These are phyloP conservation scores for Prunella vulgaris DNA, from an alignment of 257 asterid genomes.

Conservation along the genomic window DNA sequence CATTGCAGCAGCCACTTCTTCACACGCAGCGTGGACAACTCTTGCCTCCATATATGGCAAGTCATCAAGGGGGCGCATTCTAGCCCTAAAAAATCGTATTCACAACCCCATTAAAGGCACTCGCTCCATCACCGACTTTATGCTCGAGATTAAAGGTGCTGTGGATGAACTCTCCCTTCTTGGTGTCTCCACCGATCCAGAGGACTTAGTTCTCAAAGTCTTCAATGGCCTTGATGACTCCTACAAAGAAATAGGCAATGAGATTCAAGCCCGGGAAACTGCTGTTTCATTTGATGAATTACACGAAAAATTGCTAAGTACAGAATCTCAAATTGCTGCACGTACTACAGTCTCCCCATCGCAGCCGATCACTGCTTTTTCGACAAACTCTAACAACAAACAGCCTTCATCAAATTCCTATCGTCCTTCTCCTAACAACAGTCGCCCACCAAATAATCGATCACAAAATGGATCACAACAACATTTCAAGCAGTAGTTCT, in stretches of 20 bases:
- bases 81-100: too few relatives aligned
- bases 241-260: background rate
- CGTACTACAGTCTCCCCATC: background rate
- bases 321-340: background rate
- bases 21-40: background rate
- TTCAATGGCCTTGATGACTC: background rate
- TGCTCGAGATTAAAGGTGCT: too few relatives aligned
- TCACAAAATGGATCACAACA: background rate
- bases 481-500: background rate
- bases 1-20: too few relatives aligned
- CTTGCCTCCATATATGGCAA: too few relatives aligned
- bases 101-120: too few relatives aligned
- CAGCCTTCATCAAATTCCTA: background rate
- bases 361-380: too few relatives aligned
- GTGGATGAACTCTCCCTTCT: too few relatives aligned
- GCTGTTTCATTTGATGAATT: background rate
- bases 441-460: background rate
- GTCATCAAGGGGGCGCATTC: too few relatives aligned
- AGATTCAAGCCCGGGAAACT: background rate
- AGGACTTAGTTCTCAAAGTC: background rate
- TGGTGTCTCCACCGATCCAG: too few relatives aligned
- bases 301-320: background rate
- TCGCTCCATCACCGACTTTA: too few relatives aligned
- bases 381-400: too few relatives aligned
- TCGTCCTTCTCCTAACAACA: background rate